Base-by-base conservation (phyloP, 192 early-diverging fungal genomes). In the Haplosporangium gracile region DNA sequence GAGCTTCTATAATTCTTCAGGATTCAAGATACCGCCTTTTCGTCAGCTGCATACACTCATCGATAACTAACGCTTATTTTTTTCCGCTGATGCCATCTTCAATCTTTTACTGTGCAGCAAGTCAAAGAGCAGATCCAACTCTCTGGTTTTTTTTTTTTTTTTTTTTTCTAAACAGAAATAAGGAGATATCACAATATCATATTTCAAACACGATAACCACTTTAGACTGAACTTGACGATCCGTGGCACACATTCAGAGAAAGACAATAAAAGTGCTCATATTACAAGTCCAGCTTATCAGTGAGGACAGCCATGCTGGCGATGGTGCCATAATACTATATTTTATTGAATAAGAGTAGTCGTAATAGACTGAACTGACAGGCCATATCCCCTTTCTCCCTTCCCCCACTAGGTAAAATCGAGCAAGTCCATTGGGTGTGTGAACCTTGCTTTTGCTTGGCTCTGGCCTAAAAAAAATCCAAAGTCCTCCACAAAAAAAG, bases 401-500 rank as follows among this genome's bases (percentile, higher is more conserved):
- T 26, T 32, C 0, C n/a, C 57, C 60, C 60, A 65, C 29, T 65
- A 65, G 60, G 60, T 65, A 29, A 32, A 65, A 65, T 65, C 26
- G 9, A 65, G 60, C 29, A 32, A 65, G 29, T 65, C 60, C 60
- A 65, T 65, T 65, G 60, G 60, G 29, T 65, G 49, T 8, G 55
- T 32, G 10, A 32, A 26, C 60, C 60, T 63, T 29, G n/a, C 11
- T 63, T 29, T 29, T 60, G 22, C n/a, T 60, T 5, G 24, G 9
- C 60, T 65, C 55, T 5, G 13, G 24, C 11, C 15, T n/a, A 26
- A 45, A 60, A 40, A 2, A 60, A 39, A 20, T 80, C 53, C 78
- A 72, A 80, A 74, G 26, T 80, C 79, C 79, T 68, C 79, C 36
- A 29, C 29, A 47, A 22, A 32, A 40, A 80, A 74, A 34, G 60